phyloP scores from a whole-genome alignment of 169 alveolate species.

The Eimeria tenella region DNA sequence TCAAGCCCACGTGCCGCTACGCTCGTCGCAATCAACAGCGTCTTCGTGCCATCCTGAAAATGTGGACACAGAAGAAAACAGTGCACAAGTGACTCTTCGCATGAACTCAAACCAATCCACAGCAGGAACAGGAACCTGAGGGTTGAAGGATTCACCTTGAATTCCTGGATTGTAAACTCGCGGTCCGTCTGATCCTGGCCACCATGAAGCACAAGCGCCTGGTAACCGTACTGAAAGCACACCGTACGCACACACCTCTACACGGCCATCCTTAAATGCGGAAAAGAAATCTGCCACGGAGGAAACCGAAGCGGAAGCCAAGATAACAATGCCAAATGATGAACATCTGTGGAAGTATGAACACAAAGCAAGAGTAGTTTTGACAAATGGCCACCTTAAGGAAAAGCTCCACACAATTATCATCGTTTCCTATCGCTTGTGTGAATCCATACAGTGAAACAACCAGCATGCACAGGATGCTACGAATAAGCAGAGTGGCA shows the following conservation, averaged over 20 bases:
- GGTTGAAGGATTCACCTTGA: conserved; percentile 76
- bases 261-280: neutral
- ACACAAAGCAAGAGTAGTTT: no score
- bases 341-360: no score
- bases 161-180: conserved; percentile 94
- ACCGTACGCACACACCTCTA: neutral
- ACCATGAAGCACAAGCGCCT: conserved; percentile 96
- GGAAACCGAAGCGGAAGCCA: no score
- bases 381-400: no score
- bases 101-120: neutral
- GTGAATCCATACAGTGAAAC: neutral
- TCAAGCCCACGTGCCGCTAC: conserved; percentile 99
- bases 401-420: no score
- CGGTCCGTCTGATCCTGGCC: conserved; percentile 99
- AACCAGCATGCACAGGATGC: no score
- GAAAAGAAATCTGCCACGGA: neutral
- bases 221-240: conserved; percentile 91
- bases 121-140: neutral
- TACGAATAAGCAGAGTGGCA: neutral
- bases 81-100: neutral
- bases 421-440: neutral
- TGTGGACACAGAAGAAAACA: conserved; percentile 16
- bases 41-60: conserved; percentile 77
- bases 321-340: no score
- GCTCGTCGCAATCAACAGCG: conserved; percentile 98